A percentile compares a stretch with the other conserved stretches of the same genome.
These are phyloP conservation scores for Juglanconis sp. DNA, from an alignment of 2,329 filamentous ascomycete genomes.

Conservation along the genomic window DNA sequence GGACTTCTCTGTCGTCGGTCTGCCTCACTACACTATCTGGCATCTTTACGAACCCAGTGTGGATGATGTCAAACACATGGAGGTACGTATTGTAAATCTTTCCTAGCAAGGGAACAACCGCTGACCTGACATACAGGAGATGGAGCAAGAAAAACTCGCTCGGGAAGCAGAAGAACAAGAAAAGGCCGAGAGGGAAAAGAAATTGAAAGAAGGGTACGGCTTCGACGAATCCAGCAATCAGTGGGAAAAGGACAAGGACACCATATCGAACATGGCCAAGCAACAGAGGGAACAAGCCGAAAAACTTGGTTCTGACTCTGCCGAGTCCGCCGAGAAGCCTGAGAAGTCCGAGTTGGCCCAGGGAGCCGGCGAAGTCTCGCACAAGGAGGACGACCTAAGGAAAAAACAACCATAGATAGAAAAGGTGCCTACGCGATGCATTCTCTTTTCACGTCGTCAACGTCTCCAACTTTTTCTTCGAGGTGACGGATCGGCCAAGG, in stretches of 20 bases:
- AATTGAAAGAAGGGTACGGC: slow-evolving; percentile 69
- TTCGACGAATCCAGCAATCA: slow-evolving; percentile 70
- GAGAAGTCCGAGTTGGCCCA: slow-evolving; percentile 8
- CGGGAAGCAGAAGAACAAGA: slow-evolving; percentile 78
- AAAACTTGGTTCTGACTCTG: not conserved
- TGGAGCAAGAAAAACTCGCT: slow-evolving; percentile 81
- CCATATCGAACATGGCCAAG: slow-evolving; percentile 60
- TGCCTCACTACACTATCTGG: slow-evolving; percentile 98
- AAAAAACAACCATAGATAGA: slow-evolving; percentile 2
- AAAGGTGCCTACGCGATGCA: not conserved
- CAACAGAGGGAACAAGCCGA: slow-evolving; percentile 31
- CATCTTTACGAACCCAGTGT: slow-evolving; percentile 99
- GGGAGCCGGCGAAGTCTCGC: not conserved
- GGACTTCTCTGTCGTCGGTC: slow-evolving; percentile 89
- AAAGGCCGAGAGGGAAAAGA: slow-evolving; percentile 68
- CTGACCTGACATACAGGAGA: slow-evolving; percentile 58
- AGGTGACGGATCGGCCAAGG: not conserved
- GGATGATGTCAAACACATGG: slow-evolving; percentile 96
- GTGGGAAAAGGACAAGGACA: slow-evolving; percentile 81
- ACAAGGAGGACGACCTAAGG: not conserved
- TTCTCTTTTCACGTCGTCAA: not conserved
- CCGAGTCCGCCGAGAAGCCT: slow-evolving; percentile 11
- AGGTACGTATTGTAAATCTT: slow-evolving; percentile 45
- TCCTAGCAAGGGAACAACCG: not conserved
- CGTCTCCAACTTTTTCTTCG: not conserved